Conservation (phyloP, 176 grass and related monocot genomes). For the Cocos nucifera region DNA sequence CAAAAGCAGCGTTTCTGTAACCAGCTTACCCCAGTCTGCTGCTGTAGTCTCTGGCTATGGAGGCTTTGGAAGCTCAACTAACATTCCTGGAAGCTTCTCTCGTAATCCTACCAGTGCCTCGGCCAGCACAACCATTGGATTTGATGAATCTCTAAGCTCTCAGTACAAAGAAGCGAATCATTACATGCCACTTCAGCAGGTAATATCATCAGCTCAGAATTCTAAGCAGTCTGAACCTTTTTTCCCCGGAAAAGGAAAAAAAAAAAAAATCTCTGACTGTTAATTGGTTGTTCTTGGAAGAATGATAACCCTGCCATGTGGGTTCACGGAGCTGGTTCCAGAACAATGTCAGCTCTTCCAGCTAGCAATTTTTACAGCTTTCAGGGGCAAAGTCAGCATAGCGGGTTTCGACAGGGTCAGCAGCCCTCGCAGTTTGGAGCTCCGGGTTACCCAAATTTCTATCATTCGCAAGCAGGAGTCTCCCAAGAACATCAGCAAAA, state of each 20-base stretch:
- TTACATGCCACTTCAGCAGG: slow-evolving; percentile 91
- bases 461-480: slow-evolving; percentile 44
- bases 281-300: slow-evolving; percentile 17
- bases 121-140: slow-evolving; percentile 52
- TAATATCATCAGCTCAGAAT: slow-evolving; percentile 8
- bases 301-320: slow-evolving; percentile 83
- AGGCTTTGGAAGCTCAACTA: slow-evolving; percentile 69
- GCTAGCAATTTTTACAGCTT: slow-evolving; percentile 61
- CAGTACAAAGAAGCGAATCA: slow-evolving; percentile 82
- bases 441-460: slow-evolving; percentile 35
- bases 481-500: slow-evolving; percentile 65
- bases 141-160: slow-evolving; percentile 68
- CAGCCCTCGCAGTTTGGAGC: slow-evolving; percentile 65
- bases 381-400: slow-evolving; percentile 71
- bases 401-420: slow-evolving; percentile 57
- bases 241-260: no score
- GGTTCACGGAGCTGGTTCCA: slow-evolving; percentile 72
- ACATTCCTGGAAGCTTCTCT: slow-evolving; percentile 51
- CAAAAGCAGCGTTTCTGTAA: slow-evolving; percentile 58
- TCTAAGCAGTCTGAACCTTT: no score
- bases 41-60: slow-evolving; percentile 66
- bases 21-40: slow-evolving; percentile 61
- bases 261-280: no score
- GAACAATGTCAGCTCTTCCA: slow-evolving; percentile 53
- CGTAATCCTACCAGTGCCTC: slow-evolving; percentile 54